Conservation (phyloP, 129 eudicot genomes). For the Artemisia argyi region DNA sequence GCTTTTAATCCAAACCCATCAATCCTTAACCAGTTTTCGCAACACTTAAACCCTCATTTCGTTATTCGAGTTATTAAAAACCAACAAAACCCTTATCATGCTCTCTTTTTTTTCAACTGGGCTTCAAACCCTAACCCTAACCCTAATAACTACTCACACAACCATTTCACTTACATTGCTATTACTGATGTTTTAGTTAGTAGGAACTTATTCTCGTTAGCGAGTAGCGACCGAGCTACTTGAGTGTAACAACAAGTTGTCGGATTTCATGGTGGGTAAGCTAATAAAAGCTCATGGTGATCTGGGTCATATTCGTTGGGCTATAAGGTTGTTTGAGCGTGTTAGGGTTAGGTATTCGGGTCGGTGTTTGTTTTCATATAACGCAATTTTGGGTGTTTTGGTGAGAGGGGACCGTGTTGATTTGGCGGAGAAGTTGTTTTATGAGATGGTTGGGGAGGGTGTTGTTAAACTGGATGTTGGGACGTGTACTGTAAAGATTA, state of each 20-base stretch:
- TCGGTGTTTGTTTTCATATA: constrained; percentile 49
- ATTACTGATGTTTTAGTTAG: constrained; percentile 48
- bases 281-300: constrained; percentile 60
- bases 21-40: constrained; percentile 48
- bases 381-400: constrained; percentile 53
- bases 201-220: constrained; percentile 36
- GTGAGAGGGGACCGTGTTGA: constrained; percentile 39
- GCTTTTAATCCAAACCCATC: constrained; percentile 42
- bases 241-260: constrained; percentile 28
- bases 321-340: constrained; percentile 39
- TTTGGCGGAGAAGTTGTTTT: constrained; percentile 34
- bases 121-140: constrained; percentile 45
- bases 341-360: constrained; percentile 35
- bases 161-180: constrained; percentile 49
- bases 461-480: constrained; percentile 45
- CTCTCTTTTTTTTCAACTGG: constrained; percentile 72
- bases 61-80: constrained; percentile 39
- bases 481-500: constrained; percentile 52
- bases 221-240: constrained; percentile 49
- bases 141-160: constrained; percentile 45
- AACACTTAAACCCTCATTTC: constrained; percentile 44
- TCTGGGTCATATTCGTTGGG: constrained; percentile 45
- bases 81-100: constrained; percentile 57
- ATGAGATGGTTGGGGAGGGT: constrained; percentile 38
- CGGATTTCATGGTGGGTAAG: constrained; percentile 66